Base-by-base conservation (phyloP, 768 basidiomycete species). In the Macrolepiota dolichaula region DNA sequence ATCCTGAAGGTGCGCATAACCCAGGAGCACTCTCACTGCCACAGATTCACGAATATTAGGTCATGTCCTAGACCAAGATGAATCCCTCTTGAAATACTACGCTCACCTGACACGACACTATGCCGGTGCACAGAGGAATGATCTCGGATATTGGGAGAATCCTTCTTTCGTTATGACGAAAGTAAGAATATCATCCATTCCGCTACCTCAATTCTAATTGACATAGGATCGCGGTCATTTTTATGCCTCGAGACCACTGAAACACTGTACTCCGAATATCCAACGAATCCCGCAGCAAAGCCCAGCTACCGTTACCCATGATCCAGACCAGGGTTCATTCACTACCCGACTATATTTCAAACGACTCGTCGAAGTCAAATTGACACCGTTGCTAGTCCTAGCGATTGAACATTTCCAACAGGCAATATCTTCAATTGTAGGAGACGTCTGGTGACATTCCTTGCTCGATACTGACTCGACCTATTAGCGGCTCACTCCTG, bases 361-460 rank as follows among this genome's bases (percentile, higher is more conserved):
- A 29, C 73, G 72, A 29, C 72, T 73, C 19, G 51, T 84, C 13
- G 71, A 74, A 38, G 51, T 86, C 17, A 72, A 74, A 46, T 58
- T 87, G n/a, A 88, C 85, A 4, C 89, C 89, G 2, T 73, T 90
- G 19, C 51, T 85, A 17, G 61, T 84, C 38, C 73, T 77, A 17
- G 79, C 77, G 49, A 68, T 75, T n/a, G 67, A 69, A 35, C 69
- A 69, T 56, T 66, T 91, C 17, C 77, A 82, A 65, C 71, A 80
- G 46, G 86, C 85, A 50, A 62, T 82, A 40, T 72, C 73, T 57
- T 70, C 66, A 27, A 74, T 73, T 67, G 87, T 88, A 69, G 68
- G 79, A 50, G 27, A 46, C n/a, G 19, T 25, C 17, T 12, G 35
- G 35, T 49, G 17, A 29, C 38, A 32, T 2, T 12, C 11, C 24